Conservation (phyloP, 805 yeast species). For the Sugiyamaella americana region DNA sequence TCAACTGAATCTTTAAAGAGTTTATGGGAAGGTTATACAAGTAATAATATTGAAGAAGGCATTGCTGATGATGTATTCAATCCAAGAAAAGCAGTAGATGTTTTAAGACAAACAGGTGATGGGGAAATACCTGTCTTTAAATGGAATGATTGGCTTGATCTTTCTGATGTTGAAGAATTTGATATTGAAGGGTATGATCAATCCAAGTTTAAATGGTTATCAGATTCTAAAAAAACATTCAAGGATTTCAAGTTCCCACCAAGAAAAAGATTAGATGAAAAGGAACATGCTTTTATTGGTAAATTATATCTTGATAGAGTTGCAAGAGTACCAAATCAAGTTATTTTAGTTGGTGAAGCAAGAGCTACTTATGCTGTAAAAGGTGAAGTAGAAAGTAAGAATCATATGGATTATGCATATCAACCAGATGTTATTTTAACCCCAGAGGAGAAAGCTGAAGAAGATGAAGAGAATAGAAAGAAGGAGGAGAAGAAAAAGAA, state of each 20-base stretch:
- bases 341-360: conserved; percentile 18
- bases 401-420: conserved; percentile 9
- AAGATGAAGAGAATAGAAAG: conserved; percentile 9
- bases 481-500: conserved; percentile 15
- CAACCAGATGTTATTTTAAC: conserved; percentile 12
- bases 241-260: conserved; percentile 14
- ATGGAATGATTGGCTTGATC: conserved; percentile 30
- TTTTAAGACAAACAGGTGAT: background rate
- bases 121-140: conserved; percentile 17
- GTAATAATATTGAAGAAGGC: background rate
- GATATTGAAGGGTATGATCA: conserved; percentile 10
- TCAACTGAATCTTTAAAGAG: conserved; percentile 4
- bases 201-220: conserved; percentile 5
- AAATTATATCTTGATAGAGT: conserved; percentile 15
- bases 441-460: conserved; percentile 5
- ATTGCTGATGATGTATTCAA: conserved; percentile 6
- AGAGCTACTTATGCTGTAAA: conserved; percentile 9
- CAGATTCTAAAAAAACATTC: conserved; percentile 9
- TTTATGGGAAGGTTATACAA: background rate
- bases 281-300: conserved; percentile 15
- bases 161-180: conserved; percentile 13
- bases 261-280: conserved; percentile 11
- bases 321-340: conserved; percentile 15
- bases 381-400: conserved; percentile 3
- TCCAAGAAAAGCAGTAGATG: background rate